A percentile compares a stretch with the other conserved stretches of the same genome.
Evolutionary conservation across 805 yeast species (phyloP).

Genomic region (Saccharomyces jurei): DNA sequence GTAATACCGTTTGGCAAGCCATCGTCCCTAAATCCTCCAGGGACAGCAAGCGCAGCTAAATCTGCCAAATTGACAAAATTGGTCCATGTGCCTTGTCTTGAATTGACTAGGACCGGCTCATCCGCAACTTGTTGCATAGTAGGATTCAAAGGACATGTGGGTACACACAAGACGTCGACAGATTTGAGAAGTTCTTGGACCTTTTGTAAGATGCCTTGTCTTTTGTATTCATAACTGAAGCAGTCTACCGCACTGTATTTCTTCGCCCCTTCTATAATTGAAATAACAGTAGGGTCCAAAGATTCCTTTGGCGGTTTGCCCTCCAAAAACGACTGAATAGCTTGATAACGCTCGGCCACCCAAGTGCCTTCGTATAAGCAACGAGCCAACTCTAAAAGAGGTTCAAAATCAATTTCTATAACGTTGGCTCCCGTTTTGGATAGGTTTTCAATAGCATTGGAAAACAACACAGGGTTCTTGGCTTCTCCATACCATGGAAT

Average conservation of each 20-base stretch:
- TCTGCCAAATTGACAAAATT: slow-evolving; percentile 94
- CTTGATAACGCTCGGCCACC: slow-evolving; percentile 93
- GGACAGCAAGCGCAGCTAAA: slow-evolving; percentile 82
- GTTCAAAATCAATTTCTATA: slow-evolving; percentile 60
- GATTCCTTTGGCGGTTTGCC: slow-evolving; percentile 61
- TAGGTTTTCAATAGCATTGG: slow-evolving; percentile 50
- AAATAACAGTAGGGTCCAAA: slow-evolving; percentile 75
- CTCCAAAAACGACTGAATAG: slow-evolving; percentile 62
- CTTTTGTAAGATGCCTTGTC: slow-evolving; percentile 68
- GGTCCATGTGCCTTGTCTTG: slow-evolving; percentile 96
- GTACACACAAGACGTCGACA: slow-evolving; percentile 75
- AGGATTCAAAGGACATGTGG: slow-evolving; percentile 92
- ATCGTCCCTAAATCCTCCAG: slow-evolving; percentile 81
- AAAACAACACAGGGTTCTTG: slow-evolving; percentile 65
- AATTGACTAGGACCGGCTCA: slow-evolving; percentile 78
- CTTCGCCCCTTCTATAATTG: slow-evolving; percentile 73
- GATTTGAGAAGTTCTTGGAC: slow-evolving; percentile 46
- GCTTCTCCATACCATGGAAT: slow-evolving; percentile 75
- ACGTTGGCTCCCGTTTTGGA: slow-evolving; percentile 50
- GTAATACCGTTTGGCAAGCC: slow-evolving; percentile 91
- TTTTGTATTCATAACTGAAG: slow-evolving; percentile 77
- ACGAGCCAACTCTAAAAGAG: slow-evolving; percentile 71
- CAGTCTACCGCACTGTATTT: slow-evolving; percentile 73
- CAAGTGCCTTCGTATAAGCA: slow-evolving; percentile 96
- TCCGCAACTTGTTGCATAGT: slow-evolving; percentile 59